Evolutionary conservation across 495 filamentous ascomycete genomes (phyloP), one percentile per base, ranked within the genome.

Genomic region (Penicillium paradoxum): DNA sequence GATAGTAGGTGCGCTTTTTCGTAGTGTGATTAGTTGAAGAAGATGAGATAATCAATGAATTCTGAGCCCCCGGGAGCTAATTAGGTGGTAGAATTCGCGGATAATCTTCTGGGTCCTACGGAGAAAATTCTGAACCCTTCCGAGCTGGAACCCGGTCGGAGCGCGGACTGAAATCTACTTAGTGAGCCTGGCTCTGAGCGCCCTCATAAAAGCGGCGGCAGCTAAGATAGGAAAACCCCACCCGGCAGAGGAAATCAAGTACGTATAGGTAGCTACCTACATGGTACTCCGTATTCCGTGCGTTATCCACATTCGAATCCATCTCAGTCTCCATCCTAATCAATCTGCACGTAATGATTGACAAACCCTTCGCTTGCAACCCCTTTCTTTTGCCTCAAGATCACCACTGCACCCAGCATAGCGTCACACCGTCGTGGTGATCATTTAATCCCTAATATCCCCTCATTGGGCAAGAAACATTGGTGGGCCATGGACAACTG

Each of bases 121-220:
- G n/a, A n/a, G n/a, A n/a, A n/a, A n/a, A n/a, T n/a, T n/a, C n/a
- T n/a, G n/a, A n/a, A n/a, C n/a, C n/a, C 17, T 44, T n/a, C n/a
- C n/a, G n/a, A n/a, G n/a, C n/a, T n/a, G n/a, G n/a, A n/a, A n/a
- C n/a, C n/a, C n/a, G n/a, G n/a, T n/a, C n/a, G n/a, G 41, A 41
- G 30, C 32, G 50, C 27, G 50, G 50, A 56, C 51, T 51, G 45
- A 58, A 38, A 58, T 62, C 24, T 62, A 62, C 44, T 59, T 52
- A 59, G 43, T 63, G 56, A 59, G 56, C 45, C 56, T 63, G 56
- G 59, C 52, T 49, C 56, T 56, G 53, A 63, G 46, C 15, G 74
- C 80, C 55, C 55, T 59, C 56, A 48, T 51, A 50, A 59, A 62
- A 63, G 56, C 53, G 46, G 59, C 56, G 53, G 53, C 59, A 59